phyloP scores from a whole-genome alignment of 2,329 filamentous ascomycete genomes.

The Fusarium anguioides region DNA sequence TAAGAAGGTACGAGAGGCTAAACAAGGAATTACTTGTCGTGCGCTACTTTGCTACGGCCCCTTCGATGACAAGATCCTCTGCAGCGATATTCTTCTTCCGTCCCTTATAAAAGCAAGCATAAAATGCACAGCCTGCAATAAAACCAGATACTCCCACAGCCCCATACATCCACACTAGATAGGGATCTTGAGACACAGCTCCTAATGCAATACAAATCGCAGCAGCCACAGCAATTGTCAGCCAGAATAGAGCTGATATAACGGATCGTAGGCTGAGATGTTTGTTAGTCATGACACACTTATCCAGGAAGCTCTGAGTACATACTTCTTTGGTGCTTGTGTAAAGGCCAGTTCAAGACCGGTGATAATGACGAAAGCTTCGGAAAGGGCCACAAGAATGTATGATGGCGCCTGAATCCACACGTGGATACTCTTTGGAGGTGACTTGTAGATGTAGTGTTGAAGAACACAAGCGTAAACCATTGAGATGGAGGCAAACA shows the following conservation, averaged over 20 bases:
- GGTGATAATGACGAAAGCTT: constrained; percentile 5
- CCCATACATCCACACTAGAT: constrained; percentile 12
- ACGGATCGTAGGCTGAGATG: neutral
- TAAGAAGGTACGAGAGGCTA: too few species aligned
- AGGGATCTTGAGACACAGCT: neutral
- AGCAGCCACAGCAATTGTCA: constrained; percentile 1
- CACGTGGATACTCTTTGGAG: constrained; percentile 2
- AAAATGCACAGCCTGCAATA: neutral
- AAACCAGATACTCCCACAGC: constrained; percentile 1
- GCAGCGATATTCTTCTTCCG: neutral
- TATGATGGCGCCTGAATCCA: constrained; percentile 3
- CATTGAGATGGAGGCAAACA: constrained; percentile 9
- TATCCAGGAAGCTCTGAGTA: rapidly evolving
- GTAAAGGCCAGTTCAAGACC: constrained; percentile 9
- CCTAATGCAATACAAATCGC: constrained; percentile 2
- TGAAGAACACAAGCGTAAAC: constrained; percentile 1
- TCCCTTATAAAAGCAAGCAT: neutral
- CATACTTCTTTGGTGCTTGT: constrained; percentile 2
- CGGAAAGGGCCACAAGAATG: neutral
- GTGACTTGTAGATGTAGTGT: constrained; percentile 2
- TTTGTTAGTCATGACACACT: neutral
- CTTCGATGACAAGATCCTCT: constrained; percentile 1
- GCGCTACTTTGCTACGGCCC: neutral
- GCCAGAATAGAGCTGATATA: constrained; percentile 9
- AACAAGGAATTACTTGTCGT: too few species aligned